Evolutionary conservation across 2,329 filamentous ascomycete species (phyloP).

Genomic region (Scedosporium aurantiacum): DNA sequence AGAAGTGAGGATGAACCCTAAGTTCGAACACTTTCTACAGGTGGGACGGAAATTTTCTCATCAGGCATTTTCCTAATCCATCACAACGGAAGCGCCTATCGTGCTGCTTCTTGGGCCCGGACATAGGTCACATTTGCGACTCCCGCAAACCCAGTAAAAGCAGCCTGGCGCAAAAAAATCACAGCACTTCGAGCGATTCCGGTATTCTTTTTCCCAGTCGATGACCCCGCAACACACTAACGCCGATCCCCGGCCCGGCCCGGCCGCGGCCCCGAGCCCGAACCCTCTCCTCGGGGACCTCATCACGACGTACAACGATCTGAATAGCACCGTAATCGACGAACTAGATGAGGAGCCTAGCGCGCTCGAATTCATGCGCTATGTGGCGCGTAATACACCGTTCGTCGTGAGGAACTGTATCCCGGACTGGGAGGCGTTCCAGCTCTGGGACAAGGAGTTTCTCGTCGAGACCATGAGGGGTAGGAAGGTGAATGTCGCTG

Average conservation of each 20-base stretch:
- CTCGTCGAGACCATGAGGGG: slow-evolving; percentile 43
- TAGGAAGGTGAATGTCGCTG: slow-evolving; percentile 58
- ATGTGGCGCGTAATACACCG: slow-evolving; percentile 61
- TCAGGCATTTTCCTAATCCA: not conserved
- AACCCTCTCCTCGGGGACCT: not conserved
- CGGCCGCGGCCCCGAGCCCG: not conserved
- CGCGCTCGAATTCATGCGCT: slow-evolving; percentile 69
- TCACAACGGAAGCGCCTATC: not conserved
- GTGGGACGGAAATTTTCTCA: not conserved
- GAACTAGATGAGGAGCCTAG: slow-evolving; percentile 55
- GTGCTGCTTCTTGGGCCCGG: too few relatives aligned
- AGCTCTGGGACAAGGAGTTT: slow-evolving; percentile 51
- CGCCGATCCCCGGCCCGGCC: not conserved
- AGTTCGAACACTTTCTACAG: not conserved
- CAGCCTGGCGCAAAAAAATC: too few relatives aligned
- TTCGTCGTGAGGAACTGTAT: slow-evolving; percentile 61
- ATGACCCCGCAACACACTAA: not conserved
- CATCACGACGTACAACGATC: slow-evolving; percentile 52
- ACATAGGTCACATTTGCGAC: not conserved
- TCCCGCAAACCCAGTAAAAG: too few relatives aligned
- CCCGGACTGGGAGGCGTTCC: slow-evolving; percentile 48
- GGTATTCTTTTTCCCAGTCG: not conserved
- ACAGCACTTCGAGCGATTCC: too few relatives aligned
- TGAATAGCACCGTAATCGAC: slow-evolving; percentile 51
- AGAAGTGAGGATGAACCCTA: not conserved